phyloP scores from a whole-genome alignment of 495 filamentous ascomycete species.

The Staphylotrichum longicolle region DNA sequence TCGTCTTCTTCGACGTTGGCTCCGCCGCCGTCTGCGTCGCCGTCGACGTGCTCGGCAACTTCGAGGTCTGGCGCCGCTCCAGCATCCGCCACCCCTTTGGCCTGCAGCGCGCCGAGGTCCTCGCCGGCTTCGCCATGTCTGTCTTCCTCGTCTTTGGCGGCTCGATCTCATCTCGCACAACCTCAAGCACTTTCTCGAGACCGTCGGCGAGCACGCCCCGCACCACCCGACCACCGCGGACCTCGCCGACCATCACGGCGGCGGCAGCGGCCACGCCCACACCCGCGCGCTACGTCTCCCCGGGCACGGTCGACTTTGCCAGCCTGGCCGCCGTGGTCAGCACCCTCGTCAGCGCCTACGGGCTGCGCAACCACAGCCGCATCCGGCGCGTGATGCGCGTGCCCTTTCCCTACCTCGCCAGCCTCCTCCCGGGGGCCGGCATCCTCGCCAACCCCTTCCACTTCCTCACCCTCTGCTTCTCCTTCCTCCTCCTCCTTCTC shows the following conservation, averaged over 20 bases:
- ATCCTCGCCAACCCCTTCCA: slow-evolving; percentile 90
- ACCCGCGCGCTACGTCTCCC: slow-evolving; percentile 47
- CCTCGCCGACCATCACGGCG: background rate
- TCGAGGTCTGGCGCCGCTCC: slow-evolving; percentile 94
- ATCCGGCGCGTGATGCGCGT: slow-evolving; percentile 81
- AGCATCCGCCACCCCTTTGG: slow-evolving; percentile 92
- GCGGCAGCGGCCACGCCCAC: slow-evolving; percentile 7
- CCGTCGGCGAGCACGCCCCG: slow-evolving; percentile 52
- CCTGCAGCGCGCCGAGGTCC: slow-evolving; percentile 84
- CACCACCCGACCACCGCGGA: slow-evolving; percentile 58
- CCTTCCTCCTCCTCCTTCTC: slow-evolving; percentile 73
- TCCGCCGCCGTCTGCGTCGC: slow-evolving; percentile 89
- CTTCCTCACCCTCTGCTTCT: slow-evolving; percentile 85
- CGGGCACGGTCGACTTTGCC: slow-evolving; percentile 77
- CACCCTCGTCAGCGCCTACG: slow-evolving; percentile 83
- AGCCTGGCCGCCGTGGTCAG: slow-evolving; percentile 79
- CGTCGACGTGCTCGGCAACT: slow-evolving; percentile 90
- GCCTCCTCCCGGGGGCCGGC: slow-evolving; percentile 49
- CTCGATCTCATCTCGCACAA: slow-evolving; percentile 88
- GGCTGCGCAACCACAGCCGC: slow-evolving; percentile 87
- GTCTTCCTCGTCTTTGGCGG: slow-evolving; percentile 95
- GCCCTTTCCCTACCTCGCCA: slow-evolving; percentile 67
- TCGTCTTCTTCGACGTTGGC: slow-evolving; percentile 92
- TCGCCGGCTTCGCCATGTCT: slow-evolving; percentile 96
- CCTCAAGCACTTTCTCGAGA: slow-evolving; percentile 77